Evolutionary conservation across 169 alveolate genomes (phyloP), one percentile per base, ranked within the genome.

Genomic region (Plasmodium relictum): DNA sequence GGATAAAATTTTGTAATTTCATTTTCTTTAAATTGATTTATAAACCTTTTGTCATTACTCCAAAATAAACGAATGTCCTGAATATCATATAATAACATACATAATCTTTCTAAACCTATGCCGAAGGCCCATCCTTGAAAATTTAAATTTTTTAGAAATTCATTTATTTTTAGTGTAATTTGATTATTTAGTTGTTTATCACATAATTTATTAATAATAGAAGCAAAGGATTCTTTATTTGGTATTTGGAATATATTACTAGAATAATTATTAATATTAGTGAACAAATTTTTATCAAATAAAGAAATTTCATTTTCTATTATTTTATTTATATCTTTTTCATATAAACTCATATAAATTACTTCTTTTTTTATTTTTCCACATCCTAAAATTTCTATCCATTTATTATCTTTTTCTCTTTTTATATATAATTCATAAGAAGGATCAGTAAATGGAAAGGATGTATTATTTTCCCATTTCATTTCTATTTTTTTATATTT

Each of bases 111-210:
- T 14, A 97, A 92, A 0, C 99, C 99, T 37, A 97, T 88, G 1
- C 99, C 99, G 69, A 96, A 96, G n/a, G 99, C 99, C 98, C 98
- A 97, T 50, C 98, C 99, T 45, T 85, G 45, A 63, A 42, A 22
- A 31, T 73, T 54, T 42, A 85, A 58, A 6, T 31, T 94, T 94
- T 72, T 94, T 92, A 69, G 93, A 92, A 63, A 85, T 14, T 69
- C 59, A 54, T 69, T 70, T 24, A 85, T 85, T 85, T 85, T 62
- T 2, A 22, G 26, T 70, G 69, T 63, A 26, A 85, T 85, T 58
- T 50, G 14, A 20, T 63, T 41, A 56, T 59, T 85, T 16, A 85
- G 73, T 16, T 26, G 50, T 20, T 58, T 18, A 39, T 65, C 69
- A 73, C 92, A 85, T 37, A 85, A 73, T 12, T 85, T 69, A 48